Base-by-base conservation (phyloP, 192 early-diverging fungal genomes). In the Coemansia sp. region DNA sequence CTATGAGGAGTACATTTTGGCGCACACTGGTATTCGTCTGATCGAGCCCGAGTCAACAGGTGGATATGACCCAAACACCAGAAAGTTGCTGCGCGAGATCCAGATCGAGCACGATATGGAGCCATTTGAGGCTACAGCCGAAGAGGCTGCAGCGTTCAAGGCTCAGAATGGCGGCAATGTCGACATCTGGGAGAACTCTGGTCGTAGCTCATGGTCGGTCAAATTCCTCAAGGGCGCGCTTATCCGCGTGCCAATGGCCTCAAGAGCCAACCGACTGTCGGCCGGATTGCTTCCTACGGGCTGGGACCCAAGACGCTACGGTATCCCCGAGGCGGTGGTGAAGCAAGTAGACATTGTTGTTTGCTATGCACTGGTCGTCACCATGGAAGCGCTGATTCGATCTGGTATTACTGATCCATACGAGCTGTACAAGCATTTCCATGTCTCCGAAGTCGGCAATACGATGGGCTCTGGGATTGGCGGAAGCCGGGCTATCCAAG, bases 341-440 rank as follows among this genome's bases (percentile, higher is more conserved):
- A 85, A 89, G 66, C 95, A 96, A 80, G 95, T 97, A 41, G 95
- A 97, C 75, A 90, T 88, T 43, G 92, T 95, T 64, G 94, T 94
- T 5, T 89, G 95, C 62, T 97, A 91, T 80, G 90, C 90, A 71
- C 76, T 97, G 46, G 90, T 97, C 43, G 89, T 94, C 24, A 97
- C 95, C 49, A 95, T 95, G 27, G 95, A 97, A 81, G 95, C 95
- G 31, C 85, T 97, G 64, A 85, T 95, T 57, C 86, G 93, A 38
- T 92, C 92, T 67, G 95, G 95, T 86, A 92, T 97, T 58, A 95
- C 95, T 22, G 95, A 97, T 76, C 95, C 95, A 36, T 97, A 97
- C 87, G 95, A 97, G 85, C 92, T 97, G 86, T 97, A 93, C 89
- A 87, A 95, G 78, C 95, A 96, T 69, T 93, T 97, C 52, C 95